Evolutionary conservation across 2,329 filamentous ascomycete genomes (phyloP).

Genomic region (Pyrenophora tritici-repentis): DNA sequence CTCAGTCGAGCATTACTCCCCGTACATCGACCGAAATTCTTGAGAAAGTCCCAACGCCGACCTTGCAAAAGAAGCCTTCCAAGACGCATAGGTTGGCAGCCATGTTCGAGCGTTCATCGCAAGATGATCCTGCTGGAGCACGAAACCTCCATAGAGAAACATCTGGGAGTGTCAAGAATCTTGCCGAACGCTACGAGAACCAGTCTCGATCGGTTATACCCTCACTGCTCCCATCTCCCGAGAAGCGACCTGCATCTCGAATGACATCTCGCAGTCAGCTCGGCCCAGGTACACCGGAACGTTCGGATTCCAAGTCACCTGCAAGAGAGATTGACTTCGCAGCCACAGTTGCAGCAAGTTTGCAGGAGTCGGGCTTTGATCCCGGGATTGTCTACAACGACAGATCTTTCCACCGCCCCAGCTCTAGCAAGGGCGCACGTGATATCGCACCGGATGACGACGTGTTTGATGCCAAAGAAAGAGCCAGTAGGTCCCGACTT

Average conservation of each 20-base stretch:
- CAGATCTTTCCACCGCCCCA: constrained; percentile 42
- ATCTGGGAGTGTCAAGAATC: constrained; percentile 29
- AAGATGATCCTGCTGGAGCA: constrained; percentile 6
- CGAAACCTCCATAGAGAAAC: constrained; percentile 21
- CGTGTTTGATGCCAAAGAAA: constrained; percentile 34
- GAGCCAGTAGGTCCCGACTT: constrained; percentile 39
- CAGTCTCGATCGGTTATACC: constrained; percentile 30
- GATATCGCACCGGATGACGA: constrained; percentile 43
- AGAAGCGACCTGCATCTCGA: constrained; percentile 21
- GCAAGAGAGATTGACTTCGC: constrained; percentile 53
- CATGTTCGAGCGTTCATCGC: constrained; percentile 36
- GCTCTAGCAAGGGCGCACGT: constrained; percentile 29
- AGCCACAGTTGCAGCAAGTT: constrained; percentile 53
- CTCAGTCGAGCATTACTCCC: background rate
- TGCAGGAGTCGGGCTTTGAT: constrained; percentile 55
- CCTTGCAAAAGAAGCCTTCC: constrained; percentile 45
- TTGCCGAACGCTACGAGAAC: constrained; percentile 30
- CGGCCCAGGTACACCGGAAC: constrained; percentile 30
- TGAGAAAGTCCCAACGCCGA: constrained; percentile 18
- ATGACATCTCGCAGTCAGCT: constrained; percentile 21
- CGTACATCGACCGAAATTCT: constrained; percentile 11
- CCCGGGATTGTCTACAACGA: constrained; percentile 53
- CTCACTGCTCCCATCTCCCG: constrained; percentile 17
- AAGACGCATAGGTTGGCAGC: constrained; percentile 46
- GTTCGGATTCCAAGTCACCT: constrained; percentile 32